A percentile compares a stretch with the other conserved stretches of the same genome.
Evolutionary conservation across 345 rosid genomes (phyloP).

Genomic region (Anastatica hierochuntica): DNA sequence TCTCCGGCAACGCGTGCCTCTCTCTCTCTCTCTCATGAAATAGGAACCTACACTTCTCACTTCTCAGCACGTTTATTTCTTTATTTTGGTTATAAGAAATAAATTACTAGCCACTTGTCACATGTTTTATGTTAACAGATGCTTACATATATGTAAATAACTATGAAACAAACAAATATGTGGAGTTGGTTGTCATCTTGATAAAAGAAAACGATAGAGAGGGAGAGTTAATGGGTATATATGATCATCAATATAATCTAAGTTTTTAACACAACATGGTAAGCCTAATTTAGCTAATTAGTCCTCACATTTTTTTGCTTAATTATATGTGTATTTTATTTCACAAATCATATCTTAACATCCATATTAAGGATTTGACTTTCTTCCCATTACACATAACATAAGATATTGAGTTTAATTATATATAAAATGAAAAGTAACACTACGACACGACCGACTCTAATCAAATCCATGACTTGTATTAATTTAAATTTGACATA

Average conservation of each 20-base stretch:
- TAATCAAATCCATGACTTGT: constrained; percentile 5
- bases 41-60: too few species aligned
- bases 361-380: constrained; percentile 15
- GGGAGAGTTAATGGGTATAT: too few species aligned
- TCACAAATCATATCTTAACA: background rate
- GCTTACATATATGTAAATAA: background rate
- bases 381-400: too few species aligned
- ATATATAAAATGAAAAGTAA: constrained; percentile 8
- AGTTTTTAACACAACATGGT: too few species aligned
- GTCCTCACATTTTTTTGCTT: too few species aligned
- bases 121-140: constrained; percentile 1
- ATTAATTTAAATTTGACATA: constrained; percentile 25
- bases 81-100: background rate
- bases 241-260: too few species aligned
- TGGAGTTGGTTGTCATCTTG: too few species aligned
- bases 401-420: too few species aligned
- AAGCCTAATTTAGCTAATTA: too few species aligned
- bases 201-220: too few species aligned
- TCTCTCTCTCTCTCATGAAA: constrained; percentile 21
- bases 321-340: too few species aligned
- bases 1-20: constrained; percentile 81
- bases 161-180: too few species aligned
- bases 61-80: constrained; percentile 22
- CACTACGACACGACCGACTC: constrained; percentile 18
- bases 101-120: constrained; percentile 7